These are phyloP conservation scores for Oryza longistaminata DNA, from an alignment of 176 grass and related monocot genomes.

Conservation along the genomic window DNA sequence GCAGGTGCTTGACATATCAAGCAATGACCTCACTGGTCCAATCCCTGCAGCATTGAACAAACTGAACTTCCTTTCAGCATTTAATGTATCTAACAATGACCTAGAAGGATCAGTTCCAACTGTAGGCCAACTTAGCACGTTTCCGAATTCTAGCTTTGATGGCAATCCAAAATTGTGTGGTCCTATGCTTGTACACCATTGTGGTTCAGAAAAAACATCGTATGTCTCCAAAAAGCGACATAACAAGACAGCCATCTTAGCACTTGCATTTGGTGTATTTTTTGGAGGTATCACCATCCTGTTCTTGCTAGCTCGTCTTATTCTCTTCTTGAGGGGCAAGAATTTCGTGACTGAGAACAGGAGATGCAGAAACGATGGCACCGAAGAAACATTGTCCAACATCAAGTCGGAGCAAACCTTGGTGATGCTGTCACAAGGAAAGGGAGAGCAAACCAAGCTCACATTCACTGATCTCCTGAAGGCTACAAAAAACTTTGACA, in stretches of 20 bases:
- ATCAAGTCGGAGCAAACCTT: conserved; percentile 29
- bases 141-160: conserved; percentile 44
- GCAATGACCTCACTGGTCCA: conserved; percentile 45
- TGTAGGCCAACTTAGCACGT: conserved; percentile 49
- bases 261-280: conserved; percentile 39
- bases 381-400: conserved; percentile 4
- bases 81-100: conserved; percentile 55
- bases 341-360: background rate
- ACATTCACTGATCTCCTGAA: conserved; percentile 54
- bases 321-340: background rate
- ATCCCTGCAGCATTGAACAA: conserved; percentile 30
- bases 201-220: background rate
- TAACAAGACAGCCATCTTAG: conserved; percentile 3
- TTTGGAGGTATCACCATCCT: conserved; percentile 40
- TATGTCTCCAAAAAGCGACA: background rate
- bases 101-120: conserved; percentile 48
- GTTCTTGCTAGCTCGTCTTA: conserved; percentile 33
- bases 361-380: background rate
- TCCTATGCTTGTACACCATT: conserved; percentile 35
- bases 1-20: conserved; percentile 45
- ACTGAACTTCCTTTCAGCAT: conserved; percentile 49
- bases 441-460: conserved; percentile 19
- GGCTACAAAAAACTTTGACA: conserved; percentile 66
- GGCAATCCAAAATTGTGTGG: conserved; percentile 60
- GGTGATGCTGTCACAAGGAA: conserved; percentile 19